Evolutionary conservation across 1,284 basidiomycete genomes (phyloP), one percentile per base, ranked within the genome.

Genomic region (Microbotryum lychnidis-dioicae): DNA sequence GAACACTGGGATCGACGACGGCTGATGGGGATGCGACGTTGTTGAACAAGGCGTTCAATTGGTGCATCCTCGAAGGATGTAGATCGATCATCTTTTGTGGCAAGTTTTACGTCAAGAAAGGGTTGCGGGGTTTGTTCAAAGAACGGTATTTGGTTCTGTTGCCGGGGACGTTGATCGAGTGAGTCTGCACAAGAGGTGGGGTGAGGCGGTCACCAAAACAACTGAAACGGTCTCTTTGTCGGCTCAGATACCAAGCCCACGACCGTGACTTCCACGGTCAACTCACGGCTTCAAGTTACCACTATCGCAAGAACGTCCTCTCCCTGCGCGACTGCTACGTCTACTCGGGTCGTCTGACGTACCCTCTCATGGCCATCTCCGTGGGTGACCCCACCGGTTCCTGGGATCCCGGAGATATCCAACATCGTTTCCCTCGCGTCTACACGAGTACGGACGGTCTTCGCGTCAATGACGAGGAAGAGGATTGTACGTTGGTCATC

Each of bases 401-500:
- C 16, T 62, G 68, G 66, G 54, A 66, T 50, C 60, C 65, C 14
- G 62, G 57, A 50, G 62, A 62, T 18, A 50, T 54, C 20, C 59
- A 58, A 31, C 62, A 60, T n/a, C 57, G 58, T n/a, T 60, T 67
- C 44, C 65, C 70, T 20, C 59, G 70, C 4, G 61, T 66, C 53
- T 71, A 71, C 46, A 52, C 58, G 6, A 48, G 49, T 18, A 47
- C 59, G n/a, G 70, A 71, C 48, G 66, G 66, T 5, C 52, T 71
- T 8, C 44, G 67, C 5, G 56, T 62, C 1, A 62, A 61, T 25
- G 70, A 69, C 57, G 70, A 70, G 20, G 65, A 64, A 12, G 68
- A 69, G 52, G 70, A 71, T 46, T 68, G 68, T 42, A 70, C 68
- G 21, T 65, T 71, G 12, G 63, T 67, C n/a, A 25, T 71, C 7